Conservation (phyloP, 257 asterid species). For the Fraxinus americana region DNA sequence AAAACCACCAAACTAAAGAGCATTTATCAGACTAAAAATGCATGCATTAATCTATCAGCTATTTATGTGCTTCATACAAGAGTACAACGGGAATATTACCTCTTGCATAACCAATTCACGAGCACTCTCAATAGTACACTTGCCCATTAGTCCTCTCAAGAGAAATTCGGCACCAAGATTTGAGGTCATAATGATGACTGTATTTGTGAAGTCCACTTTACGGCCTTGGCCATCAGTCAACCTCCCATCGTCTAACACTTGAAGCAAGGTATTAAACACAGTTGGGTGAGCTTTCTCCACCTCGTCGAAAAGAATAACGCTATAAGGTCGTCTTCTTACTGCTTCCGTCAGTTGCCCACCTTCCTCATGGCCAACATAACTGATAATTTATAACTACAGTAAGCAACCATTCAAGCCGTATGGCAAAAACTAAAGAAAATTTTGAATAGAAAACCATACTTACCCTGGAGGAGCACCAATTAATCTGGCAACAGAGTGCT, state of each 20-base stretch:
- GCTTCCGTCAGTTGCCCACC: slow-evolving; percentile 93
- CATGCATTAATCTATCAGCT: neutral
- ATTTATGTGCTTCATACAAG: neutral
- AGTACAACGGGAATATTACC: slow-evolving; percentile 30
- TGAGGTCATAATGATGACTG: slow-evolving; percentile 87
- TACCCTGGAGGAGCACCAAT: slow-evolving; percentile 99
- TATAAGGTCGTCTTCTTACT: slow-evolving; percentile 87
- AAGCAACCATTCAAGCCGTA: neutral
- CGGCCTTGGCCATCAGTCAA: slow-evolving; percentile 94
- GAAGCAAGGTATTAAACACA: slow-evolving; percentile 79
- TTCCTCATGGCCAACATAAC: slow-evolving; percentile 94
- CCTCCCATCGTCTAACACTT: slow-evolving; percentile 87
- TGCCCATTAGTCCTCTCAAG: slow-evolving; percentile 65
- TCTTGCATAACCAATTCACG: slow-evolving; percentile 89
- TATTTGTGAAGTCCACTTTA: slow-evolving; percentile 77
- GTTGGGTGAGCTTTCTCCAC: slow-evolving; percentile 85
- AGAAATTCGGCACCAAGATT: slow-evolving; percentile 85
- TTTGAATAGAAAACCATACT: slow-evolving; percentile 7
- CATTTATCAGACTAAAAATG: neutral
- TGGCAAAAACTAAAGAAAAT: neutral
- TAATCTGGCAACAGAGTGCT: slow-evolving; percentile 82
- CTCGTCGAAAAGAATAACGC: slow-evolving; percentile 83
- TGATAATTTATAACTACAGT: neutral
- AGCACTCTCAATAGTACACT: slow-evolving; percentile 68
- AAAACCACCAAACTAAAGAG: neutral